Base-by-base conservation (phyloP, 2,329 filamentous ascomycete genomes). In the Colletotrichum salicis region DNA sequence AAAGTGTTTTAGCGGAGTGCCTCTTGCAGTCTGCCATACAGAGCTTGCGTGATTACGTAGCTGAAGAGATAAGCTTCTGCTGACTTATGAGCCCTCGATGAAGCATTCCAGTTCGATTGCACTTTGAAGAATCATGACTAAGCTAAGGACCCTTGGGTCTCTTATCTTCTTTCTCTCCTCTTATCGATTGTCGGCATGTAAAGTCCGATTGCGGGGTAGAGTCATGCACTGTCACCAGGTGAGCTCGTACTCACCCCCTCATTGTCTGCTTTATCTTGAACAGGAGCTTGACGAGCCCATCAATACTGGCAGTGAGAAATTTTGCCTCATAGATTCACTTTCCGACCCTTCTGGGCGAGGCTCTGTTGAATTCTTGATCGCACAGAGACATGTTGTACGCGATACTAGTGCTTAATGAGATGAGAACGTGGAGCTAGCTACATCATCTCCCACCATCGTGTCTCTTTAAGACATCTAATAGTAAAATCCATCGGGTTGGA, bases 41-140 rank as follows among this genome's bases (percentile, higher is more conserved):
- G 33, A 57, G 63, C 67, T 51, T 31, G 67, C 24, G 35, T 71
- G 68, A 68, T 68, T 71, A 71, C 64, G 57, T 71, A 71, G 64
- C 64, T 67, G 24, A 37, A 11, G 15, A 54, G 69, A 68, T 72
- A 72, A 64, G 65, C 64, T 69, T 22, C 13, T 41, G 37, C 37
- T 48, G 41, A 61, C 6, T 12, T 48, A 60, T 57, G 29, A 31
- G 54, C 29, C 5, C 41, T 48, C 8, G 19, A 29, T 29, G 27
- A 22, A 48, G 41, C 41, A n/a, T 4, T n/a, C 19, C 41, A 35
- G 33, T 12, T 35, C 11, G 11, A 12, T 8, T 35, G 11, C 33
- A 48, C 41, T 4, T n/a, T 48, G 41, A 22, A 48, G 41, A 48
- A 48, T 5, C 15, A 48, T 48, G 41, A 48, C 19, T 48, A 48